Evolutionary conservation across 1,284 basidiomycete genomes (phyloP), one percentile per base, ranked within the genome.

Genomic region (Moniliophthora roreri): DNA sequence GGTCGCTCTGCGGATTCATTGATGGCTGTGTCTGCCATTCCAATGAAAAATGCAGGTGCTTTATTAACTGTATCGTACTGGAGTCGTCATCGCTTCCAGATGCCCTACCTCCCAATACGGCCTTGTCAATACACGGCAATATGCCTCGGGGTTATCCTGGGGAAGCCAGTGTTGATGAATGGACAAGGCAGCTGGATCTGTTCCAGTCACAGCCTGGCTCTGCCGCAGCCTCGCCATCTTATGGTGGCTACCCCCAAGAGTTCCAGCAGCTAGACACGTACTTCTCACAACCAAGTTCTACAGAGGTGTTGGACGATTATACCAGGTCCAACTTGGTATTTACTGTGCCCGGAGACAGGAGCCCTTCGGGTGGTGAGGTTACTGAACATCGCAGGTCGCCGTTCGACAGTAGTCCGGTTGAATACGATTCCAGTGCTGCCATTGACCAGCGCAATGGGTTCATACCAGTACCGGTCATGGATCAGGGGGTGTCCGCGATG

Each of bases 1-100:
- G n/a, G n/a, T n/a, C n/a, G n/a, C n/a, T n/a, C n/a, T n/a, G n/a
- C n/a, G n/a, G n/a, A n/a, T n/a, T n/a, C n/a, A n/a, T n/a, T n/a
- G n/a, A n/a, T n/a, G n/a, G n/a, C n/a, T n/a, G 62, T 68, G 40
- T 70, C 69, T 80, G 81, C 57, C 57, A 62, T 1, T 78, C 79
- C 54, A 79, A 82, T 0, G 64, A 63, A 23, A 64, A 68, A 0
- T 87, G 86, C 55, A 67, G 69, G 1, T 73, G 78, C 20, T 88
- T 85, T 55, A 66, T 87, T 2, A 81, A 84, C 53, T 87, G 83
- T 63, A 76, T 79, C 48, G 76, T 42, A 16, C 67, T 83, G 28
- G 73, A 77, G 9, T 59, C n/a, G n/a, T n/a, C n/a, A n/a, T n/a
- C n/a, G n/a, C n/a, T 69, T 6, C 69, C 71, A 7, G 58, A 68